Evolutionary conservation across 2,329 filamentous ascomycete species (phyloP).

Genomic region (Aureobasidium sp.): DNA sequence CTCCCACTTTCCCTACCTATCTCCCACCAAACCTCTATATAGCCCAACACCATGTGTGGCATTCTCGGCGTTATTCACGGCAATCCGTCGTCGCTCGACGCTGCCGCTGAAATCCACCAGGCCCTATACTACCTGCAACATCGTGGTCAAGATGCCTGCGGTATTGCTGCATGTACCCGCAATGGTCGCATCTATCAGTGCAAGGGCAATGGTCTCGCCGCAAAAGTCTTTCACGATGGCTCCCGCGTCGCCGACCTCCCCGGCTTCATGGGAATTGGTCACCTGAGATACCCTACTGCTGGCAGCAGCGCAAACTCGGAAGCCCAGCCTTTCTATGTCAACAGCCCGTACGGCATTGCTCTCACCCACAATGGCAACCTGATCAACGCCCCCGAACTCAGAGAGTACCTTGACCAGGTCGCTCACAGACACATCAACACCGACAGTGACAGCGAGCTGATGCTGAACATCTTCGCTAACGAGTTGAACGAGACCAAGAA

Average conservation of each 20-base stretch:
- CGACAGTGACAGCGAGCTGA: constrained; percentile 78
- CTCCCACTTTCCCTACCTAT: not conserved
- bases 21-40: not conserved
- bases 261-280: constrained; percentile 79
- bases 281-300: constrained; percentile 83
- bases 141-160: constrained; percentile 80
- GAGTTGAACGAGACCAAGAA: constrained; percentile 75
- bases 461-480: constrained; percentile 82
- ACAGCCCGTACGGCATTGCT: constrained; percentile 73
- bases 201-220: constrained; percentile 85
- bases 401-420: constrained; percentile 64
- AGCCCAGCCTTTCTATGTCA: constrained; percentile 89
- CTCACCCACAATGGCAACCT: constrained; percentile 84
- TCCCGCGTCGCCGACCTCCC: constrained; percentile 65
- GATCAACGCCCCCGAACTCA: constrained; percentile 67
- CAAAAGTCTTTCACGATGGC: constrained; percentile 77
- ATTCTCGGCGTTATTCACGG: constrained; percentile 44
- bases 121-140: constrained; percentile 40
- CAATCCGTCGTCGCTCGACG: constrained; percentile 30
- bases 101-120: constrained; percentile 32
- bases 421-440: constrained; percentile 85
- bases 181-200: constrained; percentile 80
- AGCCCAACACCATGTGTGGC: constrained; percentile 39
- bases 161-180: constrained; percentile 66
- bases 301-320: constrained; percentile 78